Evolutionary conservation across 371 early-diverging fungal species (phyloP).

Genomic region (Mortierella sp.): DNA sequence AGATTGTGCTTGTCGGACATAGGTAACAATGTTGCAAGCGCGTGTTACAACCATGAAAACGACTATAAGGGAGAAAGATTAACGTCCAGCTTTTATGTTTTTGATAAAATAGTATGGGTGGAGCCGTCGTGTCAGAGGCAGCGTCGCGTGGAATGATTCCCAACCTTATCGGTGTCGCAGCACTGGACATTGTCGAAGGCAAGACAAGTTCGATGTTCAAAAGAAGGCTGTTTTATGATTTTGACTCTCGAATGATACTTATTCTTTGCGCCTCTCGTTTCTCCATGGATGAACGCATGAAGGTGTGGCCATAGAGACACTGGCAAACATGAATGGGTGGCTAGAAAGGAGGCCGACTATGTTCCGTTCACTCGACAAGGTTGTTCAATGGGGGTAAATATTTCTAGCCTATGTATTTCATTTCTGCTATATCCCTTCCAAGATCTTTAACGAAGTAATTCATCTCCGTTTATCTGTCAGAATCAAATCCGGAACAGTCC

Average conservation of each 20-base stretch:
- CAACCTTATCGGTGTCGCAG: constrained; percentile 77
- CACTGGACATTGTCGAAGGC: constrained; percentile 95
- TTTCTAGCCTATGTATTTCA: not conserved
- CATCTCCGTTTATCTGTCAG: constrained; percentile 49
- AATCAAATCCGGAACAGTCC: constrained; percentile 70
- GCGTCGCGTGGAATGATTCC: constrained; percentile 64
- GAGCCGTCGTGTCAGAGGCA: constrained; percentile 85
- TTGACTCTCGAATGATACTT: no score
- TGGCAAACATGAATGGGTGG: constrained; percentile 50
- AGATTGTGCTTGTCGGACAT: constrained; percentile 83
- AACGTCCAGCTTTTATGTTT: no score
- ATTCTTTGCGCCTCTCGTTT: not conserved
- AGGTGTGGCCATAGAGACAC: constrained; percentile 56
- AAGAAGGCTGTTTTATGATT: no score
- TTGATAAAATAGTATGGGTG: constrained; percentile 93
- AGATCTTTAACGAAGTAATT: not conserved
- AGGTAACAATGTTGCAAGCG: constrained; percentile 59
- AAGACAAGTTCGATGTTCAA: no score
- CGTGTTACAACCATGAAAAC: no score
- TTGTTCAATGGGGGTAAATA: constrained; percentile 41
- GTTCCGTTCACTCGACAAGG: constrained; percentile 45
- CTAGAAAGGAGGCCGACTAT: constrained; percentile 36
- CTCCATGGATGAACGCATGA: no score
- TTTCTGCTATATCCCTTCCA: not conserved
- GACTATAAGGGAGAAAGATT: no score